These are phyloP conservation scores for Chaetomium globosum DNA, from an alignment of 2,329 filamentous ascomycete genomes.

Conservation along the genomic window DNA sequence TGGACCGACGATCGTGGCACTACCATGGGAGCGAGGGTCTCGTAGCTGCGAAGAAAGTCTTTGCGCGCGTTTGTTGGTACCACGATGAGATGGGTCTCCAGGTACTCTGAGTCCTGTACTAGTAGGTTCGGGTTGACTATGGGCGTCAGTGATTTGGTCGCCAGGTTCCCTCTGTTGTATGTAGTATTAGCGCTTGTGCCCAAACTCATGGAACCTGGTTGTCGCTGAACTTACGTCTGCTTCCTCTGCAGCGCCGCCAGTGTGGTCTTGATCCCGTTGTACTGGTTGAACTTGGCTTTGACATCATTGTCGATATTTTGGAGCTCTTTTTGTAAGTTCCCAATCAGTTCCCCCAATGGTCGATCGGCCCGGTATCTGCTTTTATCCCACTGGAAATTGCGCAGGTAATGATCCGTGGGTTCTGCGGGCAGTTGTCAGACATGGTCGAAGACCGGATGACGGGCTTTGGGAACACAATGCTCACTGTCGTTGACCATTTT, in stretches of 20 bases:
- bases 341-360: slow-evolving; percentile 81
- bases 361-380: slow-evolving; percentile 95
- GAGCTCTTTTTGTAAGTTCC: slow-evolving; percentile 89
- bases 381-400: slow-evolving; percentile 93
- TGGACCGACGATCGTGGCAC: slow-evolving; percentile 84
- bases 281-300: slow-evolving; percentile 90
- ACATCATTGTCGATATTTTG: slow-evolving; percentile 93
- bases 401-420: slow-evolving; percentile 91
- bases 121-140: slow-evolving; percentile 80
- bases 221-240: slow-evolving; percentile 67
- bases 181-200: slow-evolving; percentile 25
- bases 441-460: not conserved
- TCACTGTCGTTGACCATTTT: slow-evolving; percentile 93
- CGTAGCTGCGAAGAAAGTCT: slow-evolving; percentile 87
- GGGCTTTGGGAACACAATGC: slow-evolving; percentile 39
- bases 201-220: not conserved
- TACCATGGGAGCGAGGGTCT: slow-evolving; percentile 86
- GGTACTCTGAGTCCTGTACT: slow-evolving; percentile 89
- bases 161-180: slow-evolving; percentile 74
- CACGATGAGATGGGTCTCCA: slow-evolving; percentile 91
- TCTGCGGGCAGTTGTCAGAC: slow-evolving; percentile 57
- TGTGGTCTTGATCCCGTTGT: slow-evolving; percentile 86
- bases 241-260: slow-evolving; percentile 79
- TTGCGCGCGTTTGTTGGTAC: slow-evolving; percentile 79
- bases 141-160: slow-evolving; percentile 89